Conservation (phyloP, 1,284 basidiomycete genomes). For the Microbotryomycetes sp. region DNA sequence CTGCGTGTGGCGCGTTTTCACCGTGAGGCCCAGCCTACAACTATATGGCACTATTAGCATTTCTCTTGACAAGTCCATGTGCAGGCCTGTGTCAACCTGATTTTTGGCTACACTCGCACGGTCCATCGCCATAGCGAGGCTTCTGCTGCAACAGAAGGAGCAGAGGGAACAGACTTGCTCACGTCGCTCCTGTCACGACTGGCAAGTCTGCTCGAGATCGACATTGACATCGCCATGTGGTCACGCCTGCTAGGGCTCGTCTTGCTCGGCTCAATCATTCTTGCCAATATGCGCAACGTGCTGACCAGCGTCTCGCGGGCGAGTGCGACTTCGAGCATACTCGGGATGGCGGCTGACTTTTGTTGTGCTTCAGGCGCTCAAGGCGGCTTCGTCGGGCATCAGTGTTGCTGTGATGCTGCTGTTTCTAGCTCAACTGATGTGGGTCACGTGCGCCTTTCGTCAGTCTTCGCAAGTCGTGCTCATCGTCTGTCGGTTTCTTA, state of each 20-base stretch:
- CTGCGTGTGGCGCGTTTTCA: constrained; percentile 39
- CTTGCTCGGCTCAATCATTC: constrained; percentile 42
- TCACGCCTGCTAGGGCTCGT: constrained; percentile 41
- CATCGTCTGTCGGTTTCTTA: background rate
- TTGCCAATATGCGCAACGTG: constrained; percentile 42
- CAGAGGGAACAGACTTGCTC: constrained; percentile 32
- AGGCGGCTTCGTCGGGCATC: constrained; percentile 41
- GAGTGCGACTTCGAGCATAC: background rate
- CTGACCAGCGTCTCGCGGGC: constrained; percentile 40
- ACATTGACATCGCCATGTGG: constrained; percentile 42
- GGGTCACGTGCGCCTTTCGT: constrained; percentile 10
- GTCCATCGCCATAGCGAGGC: constrained; percentile 5
- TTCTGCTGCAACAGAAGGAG: too few relatives aligned
- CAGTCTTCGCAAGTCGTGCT: background rate
- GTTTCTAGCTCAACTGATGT: constrained; percentile 43
- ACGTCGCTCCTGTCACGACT: constrained; percentile 37
- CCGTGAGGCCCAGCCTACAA: constrained; percentile 21
- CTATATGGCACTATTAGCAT: constrained; percentile 9
- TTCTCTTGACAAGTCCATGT: constrained; percentile 21
- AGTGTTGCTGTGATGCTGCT: constrained; percentile 44
- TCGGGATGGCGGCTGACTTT: background rate
- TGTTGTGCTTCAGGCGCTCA: constrained; percentile 35
- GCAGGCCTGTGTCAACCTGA: constrained; percentile 39
- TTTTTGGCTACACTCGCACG: constrained; percentile 35
- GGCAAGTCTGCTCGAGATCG: constrained; percentile 38